A percentile compares a stretch with the other conserved stretches of the same genome.
Evolutionary conservation across 2,329 filamentous ascomycete genomes (phyloP).

Genomic region (Penicillium sp.): DNA sequence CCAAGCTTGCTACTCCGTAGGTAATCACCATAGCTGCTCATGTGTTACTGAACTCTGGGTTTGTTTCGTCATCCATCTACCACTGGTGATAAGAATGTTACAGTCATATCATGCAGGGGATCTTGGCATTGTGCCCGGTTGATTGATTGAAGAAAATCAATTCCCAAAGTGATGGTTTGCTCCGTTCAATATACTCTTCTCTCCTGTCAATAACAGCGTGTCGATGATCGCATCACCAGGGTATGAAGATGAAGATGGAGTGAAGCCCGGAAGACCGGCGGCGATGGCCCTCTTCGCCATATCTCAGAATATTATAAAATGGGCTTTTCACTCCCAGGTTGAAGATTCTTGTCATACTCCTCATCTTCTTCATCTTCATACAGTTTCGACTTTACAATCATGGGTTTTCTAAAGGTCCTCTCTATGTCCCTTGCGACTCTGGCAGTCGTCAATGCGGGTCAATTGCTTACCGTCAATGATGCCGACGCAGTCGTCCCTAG

Average conservation of each 20-base stretch:
- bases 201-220: neutral
- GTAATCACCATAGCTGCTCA: slow-evolving; percentile 4
- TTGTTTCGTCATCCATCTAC: too few species aligned
- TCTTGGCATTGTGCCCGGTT: slow-evolving; percentile 10
- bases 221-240: slow-evolving; percentile 1
- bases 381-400: slow-evolving; percentile 2
- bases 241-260: slow-evolving; percentile 6
- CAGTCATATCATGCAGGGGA: slow-evolving; percentile 7
- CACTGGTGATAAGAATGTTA: slow-evolving; percentile 5
- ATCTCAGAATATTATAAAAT: slow-evolving; percentile 5
- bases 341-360: slow-evolving; percentile 7
- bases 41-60: neutral
- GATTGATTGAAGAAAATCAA: slow-evolving; percentile 7
- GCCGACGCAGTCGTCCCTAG: slow-evolving; percentile 2
- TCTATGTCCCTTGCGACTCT: slow-evolving; percentile 8
- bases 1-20: slow-evolving; percentile 6
- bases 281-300: slow-evolving; percentile 3
- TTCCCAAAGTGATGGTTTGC: slow-evolving; percentile 8
- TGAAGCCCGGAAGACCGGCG: slow-evolving; percentile 9
- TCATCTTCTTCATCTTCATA: slow-evolving; percentile 3
- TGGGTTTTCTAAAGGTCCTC: slow-evolving; percentile 12
- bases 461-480: slow-evolving; percentile 2
- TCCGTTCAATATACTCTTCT: slow-evolving; percentile 3
- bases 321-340: neutral
- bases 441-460: slow-evolving; percentile 9